These are phyloP conservation scores for Talaromyces sp. DNA, from an alignment of 2,329 filamentous ascomycete genomes.

Conservation along the genomic window DNA sequence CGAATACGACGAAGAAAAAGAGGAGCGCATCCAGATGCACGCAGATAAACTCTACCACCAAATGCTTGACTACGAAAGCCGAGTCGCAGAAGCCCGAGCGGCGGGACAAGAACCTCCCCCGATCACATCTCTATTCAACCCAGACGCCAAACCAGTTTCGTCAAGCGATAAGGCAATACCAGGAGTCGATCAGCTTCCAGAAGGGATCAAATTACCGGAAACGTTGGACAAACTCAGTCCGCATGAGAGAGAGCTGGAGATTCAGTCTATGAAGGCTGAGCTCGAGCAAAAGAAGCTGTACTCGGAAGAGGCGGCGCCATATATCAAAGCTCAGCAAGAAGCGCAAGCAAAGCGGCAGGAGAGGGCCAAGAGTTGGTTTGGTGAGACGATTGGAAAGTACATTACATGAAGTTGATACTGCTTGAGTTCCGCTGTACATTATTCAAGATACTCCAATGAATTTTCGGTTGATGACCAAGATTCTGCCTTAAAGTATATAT, in stretches of 20 bases:
- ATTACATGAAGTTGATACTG: conserved; percentile 28
- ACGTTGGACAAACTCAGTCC: conserved; percentile 42
- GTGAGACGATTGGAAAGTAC: conserved; percentile 43
- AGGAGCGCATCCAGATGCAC: conserved; percentile 93
- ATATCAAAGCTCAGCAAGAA: conserved; percentile 37
- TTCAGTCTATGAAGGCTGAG: conserved; percentile 38
- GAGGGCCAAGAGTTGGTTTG: conserved; percentile 42
- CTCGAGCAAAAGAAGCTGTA: conserved; percentile 38
- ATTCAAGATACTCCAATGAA: neutral
- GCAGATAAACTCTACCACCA: conserved; percentile 86
- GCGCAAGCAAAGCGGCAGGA: conserved; percentile 38
- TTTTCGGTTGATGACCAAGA: neutral
- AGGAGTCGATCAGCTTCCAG: conserved; percentile 35
- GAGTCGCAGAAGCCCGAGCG: conserved; percentile 59
- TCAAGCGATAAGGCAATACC: conserved; percentile 29
- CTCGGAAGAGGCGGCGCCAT: conserved; percentile 34
- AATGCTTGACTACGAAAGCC: conserved; percentile 77
- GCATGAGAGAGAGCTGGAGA: conserved; percentile 47
- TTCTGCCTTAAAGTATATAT: neutral
- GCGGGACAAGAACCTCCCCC: conserved; percentile 42
- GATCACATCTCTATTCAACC: conserved; percentile 45
- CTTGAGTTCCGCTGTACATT: neutral
- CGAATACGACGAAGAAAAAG: conserved; percentile 62
- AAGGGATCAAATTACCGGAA: conserved; percentile 36
- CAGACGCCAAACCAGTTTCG: conserved; percentile 27